phyloP scores from a whole-genome alignment of 345 rosid genomes.

The Eutrema yunnanense region DNA sequence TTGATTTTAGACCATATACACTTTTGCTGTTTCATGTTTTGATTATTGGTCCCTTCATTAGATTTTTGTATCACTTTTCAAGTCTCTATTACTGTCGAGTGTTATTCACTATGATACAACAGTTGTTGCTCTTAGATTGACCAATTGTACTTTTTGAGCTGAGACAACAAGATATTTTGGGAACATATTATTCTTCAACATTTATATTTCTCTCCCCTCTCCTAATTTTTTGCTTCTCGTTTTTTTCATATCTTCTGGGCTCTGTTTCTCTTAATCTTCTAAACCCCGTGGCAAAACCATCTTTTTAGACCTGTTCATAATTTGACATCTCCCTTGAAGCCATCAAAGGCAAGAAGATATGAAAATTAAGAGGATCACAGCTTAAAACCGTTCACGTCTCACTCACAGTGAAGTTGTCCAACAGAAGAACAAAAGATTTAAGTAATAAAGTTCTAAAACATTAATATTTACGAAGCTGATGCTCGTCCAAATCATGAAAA shows the following conservation, averaged over 20 bases:
- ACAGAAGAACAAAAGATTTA: background rate
- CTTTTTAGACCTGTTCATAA: background rate
- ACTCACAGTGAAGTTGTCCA: background rate
- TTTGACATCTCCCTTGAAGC: background rate
- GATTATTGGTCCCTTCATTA: background rate
- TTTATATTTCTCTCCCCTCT: too few relatives aligned
- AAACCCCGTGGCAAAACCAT: too few relatives aligned
- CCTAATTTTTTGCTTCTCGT: too few relatives aligned
- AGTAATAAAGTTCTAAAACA: background rate
- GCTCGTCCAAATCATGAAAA: background rate
- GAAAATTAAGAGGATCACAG: background rate
- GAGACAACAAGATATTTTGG: too few relatives aligned
- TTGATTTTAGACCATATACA: background rate
- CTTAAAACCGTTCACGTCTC: background rate
- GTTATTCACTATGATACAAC: background rate
- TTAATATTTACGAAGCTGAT: conserved; percentile 13
- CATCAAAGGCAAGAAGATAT: background rate
- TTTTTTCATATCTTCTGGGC: too few relatives aligned
- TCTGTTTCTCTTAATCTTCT: too few relatives aligned
- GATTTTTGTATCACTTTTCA: background rate
- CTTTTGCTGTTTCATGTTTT: background rate
- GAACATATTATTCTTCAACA: too few relatives aligned
- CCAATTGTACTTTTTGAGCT: background rate
- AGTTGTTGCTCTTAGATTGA: background rate
- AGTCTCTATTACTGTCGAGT: background rate